Base-by-base conservation (phyloP, 1,284 basidiomycete species). In the Ceratobasidium sp. region DNA sequence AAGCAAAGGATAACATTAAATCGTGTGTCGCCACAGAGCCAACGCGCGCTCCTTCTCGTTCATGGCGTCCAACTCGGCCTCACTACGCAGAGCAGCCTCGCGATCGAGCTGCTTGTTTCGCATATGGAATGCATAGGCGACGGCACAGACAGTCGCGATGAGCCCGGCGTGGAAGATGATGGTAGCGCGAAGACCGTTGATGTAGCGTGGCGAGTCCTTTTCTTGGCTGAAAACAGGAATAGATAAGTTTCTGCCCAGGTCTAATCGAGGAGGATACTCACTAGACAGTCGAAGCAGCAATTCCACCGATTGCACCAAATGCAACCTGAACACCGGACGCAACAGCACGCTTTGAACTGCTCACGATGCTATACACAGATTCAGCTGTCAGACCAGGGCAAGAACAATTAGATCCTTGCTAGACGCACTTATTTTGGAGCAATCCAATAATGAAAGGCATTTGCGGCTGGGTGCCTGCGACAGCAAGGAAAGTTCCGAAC, bases 221-320 rank as follows among this genome's bases (percentile, higher is more conserved):
- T 69, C 52, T 69, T 69, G 64, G 52, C 64, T 69, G n/a, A 41
- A 26, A 16, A 26, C 14, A 23, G 8, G 26, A 14, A 55, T 12
- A n/a, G 14, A 41, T 67, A 21, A 67, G 34, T 58, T 18, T 36
- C n/a, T 36, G 6, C 21, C 16, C 23, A 16, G 16, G 21, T 50
- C 21, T 2, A 21, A 58, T 21, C 16, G 34, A 55, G 50, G 23
- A 12, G 2, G 10, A 21, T 18, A 57, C 64, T 69, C n/a, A 69
- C 64, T 69, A 69, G 34, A 74, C 70, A 0, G 64, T 57, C 1
- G 73, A 62, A 9, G 73, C 73, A 4, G 71, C 60, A 64, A 74
- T 74, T 36, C 73, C 73, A 18, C 73, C 71, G 28, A 74, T 72
- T 4, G 60, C 73, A 9, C 70, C 71, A 52, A 72, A 72, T 32